phyloP scores from a whole-genome alignment of 768 basidiomycete genomes.

The Mycena polygramma region DNA sequence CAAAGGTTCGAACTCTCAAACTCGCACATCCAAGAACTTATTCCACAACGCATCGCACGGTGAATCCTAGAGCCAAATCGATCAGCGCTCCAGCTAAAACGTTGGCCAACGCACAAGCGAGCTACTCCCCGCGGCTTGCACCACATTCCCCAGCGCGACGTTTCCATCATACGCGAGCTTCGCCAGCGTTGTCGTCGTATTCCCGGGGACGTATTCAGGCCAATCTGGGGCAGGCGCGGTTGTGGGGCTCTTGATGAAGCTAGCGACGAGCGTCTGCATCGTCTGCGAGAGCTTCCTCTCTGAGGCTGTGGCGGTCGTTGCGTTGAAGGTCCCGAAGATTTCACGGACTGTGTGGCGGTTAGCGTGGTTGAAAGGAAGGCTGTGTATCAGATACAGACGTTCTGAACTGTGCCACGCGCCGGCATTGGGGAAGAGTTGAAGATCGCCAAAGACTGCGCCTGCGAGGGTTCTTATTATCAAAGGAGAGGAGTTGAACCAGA shows the following conservation, averaged over 20 bases:
- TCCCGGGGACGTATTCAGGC: slow-evolving; percentile 36
- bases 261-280: slow-evolving; percentile 39
- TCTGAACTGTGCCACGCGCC: slow-evolving; percentile 43
- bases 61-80: slow-evolving; percentile 1
- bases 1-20: no score
- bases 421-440: slow-evolving; percentile 40
- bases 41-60: slow-evolving; percentile 21
- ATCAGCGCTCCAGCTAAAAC: background rate
- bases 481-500: background rate
- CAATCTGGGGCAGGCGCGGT: slow-evolving; percentile 37
- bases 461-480: background rate
- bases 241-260: slow-evolving; percentile 38
- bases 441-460: slow-evolving; percentile 38
- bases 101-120: slow-evolving; percentile 30
- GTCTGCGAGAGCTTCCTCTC: slow-evolving; percentile 42
- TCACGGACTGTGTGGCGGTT: slow-evolving; percentile 31
- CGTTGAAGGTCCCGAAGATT: slow-evolving; percentile 45
- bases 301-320: slow-evolving; percentile 38
- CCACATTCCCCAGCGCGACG: slow-evolving; percentile 35
- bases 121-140: slow-evolving; percentile 30
- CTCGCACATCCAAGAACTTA: slow-evolving; percentile 17
- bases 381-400: slow-evolving; percentile 14
- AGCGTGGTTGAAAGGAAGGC: background rate
- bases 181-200: slow-evolving; percentile 37
- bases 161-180: slow-evolving; percentile 40